Conservation (phyloP, 2,329 filamentous ascomycete species). For the Alternaria gansuensis region DNA sequence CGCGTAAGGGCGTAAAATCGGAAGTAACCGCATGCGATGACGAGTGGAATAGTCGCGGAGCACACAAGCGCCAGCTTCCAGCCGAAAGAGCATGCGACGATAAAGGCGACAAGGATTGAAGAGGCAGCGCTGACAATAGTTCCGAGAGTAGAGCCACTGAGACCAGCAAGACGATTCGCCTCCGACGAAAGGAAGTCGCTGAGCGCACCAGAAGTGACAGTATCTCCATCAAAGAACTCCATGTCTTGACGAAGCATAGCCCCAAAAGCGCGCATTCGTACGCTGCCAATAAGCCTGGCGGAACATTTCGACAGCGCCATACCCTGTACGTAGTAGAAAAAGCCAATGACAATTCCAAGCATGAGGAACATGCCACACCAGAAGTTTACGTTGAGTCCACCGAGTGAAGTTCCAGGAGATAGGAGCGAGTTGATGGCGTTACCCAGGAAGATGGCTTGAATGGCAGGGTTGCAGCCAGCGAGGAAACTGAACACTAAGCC, state of each 20-base stretch:
- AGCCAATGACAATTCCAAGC: constrained; percentile 40
- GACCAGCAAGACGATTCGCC: constrained; percentile 87
- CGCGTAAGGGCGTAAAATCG: constrained; percentile 89
- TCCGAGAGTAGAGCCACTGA: constrained; percentile 87
- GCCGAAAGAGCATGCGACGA: constrained; percentile 74
- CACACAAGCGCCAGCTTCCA: constrained; percentile 92
- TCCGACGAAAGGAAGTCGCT: constrained; percentile 74
- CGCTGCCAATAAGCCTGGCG: constrained; percentile 76
- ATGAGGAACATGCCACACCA: constrained; percentile 52
- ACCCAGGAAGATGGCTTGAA: constrained; percentile 78
- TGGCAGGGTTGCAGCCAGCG: constrained; percentile 47
- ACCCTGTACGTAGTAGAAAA: constrained; percentile 44
- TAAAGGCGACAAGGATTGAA: constrained; percentile 77
- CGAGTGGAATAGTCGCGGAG: constrained; percentile 77
- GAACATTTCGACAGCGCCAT: constrained; percentile 66
- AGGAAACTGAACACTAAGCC: constrained; percentile 54
- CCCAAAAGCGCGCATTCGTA: constrained; percentile 82
- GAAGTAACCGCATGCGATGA: constrained; percentile 83
- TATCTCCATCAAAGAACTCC: constrained; percentile 86
- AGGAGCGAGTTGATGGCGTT: constrained; percentile 82
- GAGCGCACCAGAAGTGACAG: constrained; percentile 88
- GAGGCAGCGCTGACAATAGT: constrained; percentile 82
- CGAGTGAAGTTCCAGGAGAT: constrained; percentile 65
- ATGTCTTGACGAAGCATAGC: constrained; percentile 87
- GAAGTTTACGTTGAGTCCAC: constrained; percentile 70